Base-by-base conservation (phyloP, 225 moss, liverwort and hornwort genomes). In the Lunularia cruciata region DNA sequence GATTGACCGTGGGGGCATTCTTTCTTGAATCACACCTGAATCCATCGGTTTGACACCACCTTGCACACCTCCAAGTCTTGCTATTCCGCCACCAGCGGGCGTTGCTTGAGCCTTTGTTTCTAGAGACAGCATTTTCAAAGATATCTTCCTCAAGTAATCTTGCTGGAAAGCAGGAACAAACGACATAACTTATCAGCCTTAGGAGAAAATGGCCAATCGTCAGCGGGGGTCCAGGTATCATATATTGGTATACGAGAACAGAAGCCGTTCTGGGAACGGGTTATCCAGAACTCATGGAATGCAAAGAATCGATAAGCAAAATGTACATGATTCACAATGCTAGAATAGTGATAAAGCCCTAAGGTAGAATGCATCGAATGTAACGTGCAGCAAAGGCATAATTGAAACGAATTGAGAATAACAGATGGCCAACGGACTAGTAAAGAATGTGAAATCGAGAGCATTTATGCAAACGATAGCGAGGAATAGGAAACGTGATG, bases 81-180 rank as follows among this genome's bases (percentile, higher is more conserved):
- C 30, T 57, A 78, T 67, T n/a, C n/a, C n/a, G 20, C 14, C 34
- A 68, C 52, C 64, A 22, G 63, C 36, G 36, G 82, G 77, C 16
- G 75, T 8, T 22, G 81, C 83, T 71, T 82, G 88, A 15, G 96
- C 89, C 75, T 90, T 93, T 2, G 89, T 92, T 66, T 98, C 96
- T 57, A 93, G 85, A 0, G 90, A 90, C 22, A 98, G 75, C 96
- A 98, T 98, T 82, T 93, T 93, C 1, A 98, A 75, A 18, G 96
- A 98, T 57, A 98, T 98, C 85, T 85, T 98, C 63, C 96, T 84
- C 1, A 98, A 66, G 70, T 98, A 93, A 67, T 98, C 90, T 98
- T 93, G 96, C 96, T 98, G 89, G 25, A 68, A 36, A 48, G 32
- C 20, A 28, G 20, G 30, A 31, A 0, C 47, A 37, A 11, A 7